These are phyloP conservation scores for Podospora appendiculata DNA, from an alignment of 495 filamentous ascomycete genomes.

Conservation along the genomic window DNA sequence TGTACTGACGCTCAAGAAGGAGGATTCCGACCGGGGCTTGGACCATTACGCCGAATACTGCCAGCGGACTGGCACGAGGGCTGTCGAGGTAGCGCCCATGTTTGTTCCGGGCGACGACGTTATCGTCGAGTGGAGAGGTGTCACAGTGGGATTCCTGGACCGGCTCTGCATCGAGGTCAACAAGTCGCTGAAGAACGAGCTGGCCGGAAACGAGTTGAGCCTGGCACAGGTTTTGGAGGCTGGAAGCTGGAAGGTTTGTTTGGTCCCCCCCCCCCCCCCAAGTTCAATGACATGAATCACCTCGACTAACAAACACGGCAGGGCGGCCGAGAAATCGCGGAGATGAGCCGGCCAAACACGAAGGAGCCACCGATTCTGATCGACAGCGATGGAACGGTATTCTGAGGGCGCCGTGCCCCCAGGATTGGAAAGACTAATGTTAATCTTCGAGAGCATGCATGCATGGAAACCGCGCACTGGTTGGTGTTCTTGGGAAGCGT, in stretches of 20 bases:
- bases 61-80: conserved; percentile 64
- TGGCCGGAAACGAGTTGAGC: conserved; percentile 50
- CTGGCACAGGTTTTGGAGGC: conserved; percentile 80
- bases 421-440: too few relatives aligned
- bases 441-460: too few relatives aligned
- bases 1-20: conserved; percentile 64
- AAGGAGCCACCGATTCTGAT: conserved; percentile 97
- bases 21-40: conserved; percentile 59
- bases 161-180: conserved; percentile 68
- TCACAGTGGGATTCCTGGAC: conserved; percentile 80
- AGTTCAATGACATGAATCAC: neutral
- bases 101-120: conserved; percentile 77
- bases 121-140: conserved; percentile 79
- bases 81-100: conserved; percentile 62
- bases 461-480: too few relatives aligned
- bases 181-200: conserved; percentile 38
- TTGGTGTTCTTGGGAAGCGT: too few relatives aligned
- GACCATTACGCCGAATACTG: conserved; percentile 66
- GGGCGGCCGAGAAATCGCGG: conserved; percentile 94
- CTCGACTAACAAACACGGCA: conserved; percentile 34
- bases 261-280: neutral
- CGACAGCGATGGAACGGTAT: conserved; percentile 91
- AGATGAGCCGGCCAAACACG: conserved; percentile 91
- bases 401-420: conserved; percentile 43
- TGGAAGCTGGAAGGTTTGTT: conserved; percentile 85